phyloP scores from a whole-genome alignment of 495 filamentous ascomycete species.

The Xylaria cubensis region DNA sequence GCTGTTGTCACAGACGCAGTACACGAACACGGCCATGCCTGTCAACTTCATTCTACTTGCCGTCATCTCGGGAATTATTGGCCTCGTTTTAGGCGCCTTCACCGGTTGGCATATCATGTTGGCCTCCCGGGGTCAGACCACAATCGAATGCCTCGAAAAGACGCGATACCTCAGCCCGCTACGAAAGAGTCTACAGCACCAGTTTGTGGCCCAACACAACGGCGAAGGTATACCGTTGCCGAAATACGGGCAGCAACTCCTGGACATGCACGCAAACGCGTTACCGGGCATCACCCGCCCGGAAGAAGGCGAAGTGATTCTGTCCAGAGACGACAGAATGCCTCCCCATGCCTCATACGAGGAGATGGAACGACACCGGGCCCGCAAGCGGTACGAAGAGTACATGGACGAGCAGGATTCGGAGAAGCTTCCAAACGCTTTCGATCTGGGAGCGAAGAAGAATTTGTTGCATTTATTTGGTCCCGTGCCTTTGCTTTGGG shows the following conservation, averaged over 20 bases:
- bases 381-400: conserved; percentile 76
- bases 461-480: conserved; percentile 91
- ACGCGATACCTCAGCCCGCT: conserved; percentile 88
- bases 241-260: conserved; percentile 74
- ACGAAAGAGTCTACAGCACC: conserved; percentile 69
- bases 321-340: conserved; percentile 26
- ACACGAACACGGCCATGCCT: conserved; percentile 74
- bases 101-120: conserved; percentile 92
- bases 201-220: conserved; percentile 59
- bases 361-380: conserved; percentile 72
- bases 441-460: conserved; percentile 80
- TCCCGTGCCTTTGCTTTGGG: conserved; percentile 69
- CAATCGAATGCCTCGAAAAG: conserved; percentile 94
- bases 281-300: conserved; percentile 79
- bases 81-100: conserved; percentile 86
- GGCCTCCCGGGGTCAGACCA: conserved; percentile 79
- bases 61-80: conserved; percentile 88
- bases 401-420: conserved; percentile 90
- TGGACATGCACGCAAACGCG: conserved; percentile 82
- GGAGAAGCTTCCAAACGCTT: conserved; percentile 87
- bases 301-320: conserved; percentile 76
- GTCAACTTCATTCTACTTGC: conserved; percentile 89
- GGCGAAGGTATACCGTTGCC: conserved; percentile 59
- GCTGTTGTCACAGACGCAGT: conserved; percentile 68
- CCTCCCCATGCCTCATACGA: conserved; percentile 63